Base-by-base conservation (phyloP, 2,329 filamentous ascomycete genomes). In the Phialemoniopsis sp. region DNA sequence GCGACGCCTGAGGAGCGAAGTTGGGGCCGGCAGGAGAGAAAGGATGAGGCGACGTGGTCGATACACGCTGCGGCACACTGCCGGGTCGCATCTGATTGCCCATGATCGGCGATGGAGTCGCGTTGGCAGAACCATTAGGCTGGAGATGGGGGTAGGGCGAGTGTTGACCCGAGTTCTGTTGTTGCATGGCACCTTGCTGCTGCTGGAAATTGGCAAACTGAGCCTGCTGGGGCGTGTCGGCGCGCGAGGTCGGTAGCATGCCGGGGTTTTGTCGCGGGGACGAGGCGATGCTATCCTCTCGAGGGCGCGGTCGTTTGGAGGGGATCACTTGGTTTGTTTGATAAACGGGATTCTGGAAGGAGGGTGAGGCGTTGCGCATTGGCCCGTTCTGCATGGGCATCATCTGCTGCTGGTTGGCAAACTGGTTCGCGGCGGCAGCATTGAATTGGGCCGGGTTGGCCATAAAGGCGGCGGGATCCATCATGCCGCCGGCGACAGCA, bases 21-120 rank as follows among this genome's bases (percentile, higher is more conserved):
- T 86, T 85, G 50, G 85, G 83, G 26, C 78, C 75, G 41, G 82
- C 82, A 13, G 87, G 86, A 2, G 87, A 90, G 59, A 94, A 95
- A 1, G 89, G 88, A 61, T 93, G 91, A 4, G 93, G 91, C 26
- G 93, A 97, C 32, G 89, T 85, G 34, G 91, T 96, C 48, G 89
- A 85, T 61, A 97, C 88, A 55, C 89, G 74, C 57, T 89, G 87
- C 30, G 84, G 82, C 13, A 85, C 81, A 52, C 76, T 76, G 55
- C 86, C 79, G 28, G 82, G 76, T 46, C 81, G 78, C 58, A 83
- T 70, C 54, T 94, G 90, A 57, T 85, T 89, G 45, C 80, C 80
- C 80, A 96, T 89, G 46, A 94, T 91, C 19, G 93, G 93, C 7
- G 93, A 97, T 10, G 91, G 91, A 30, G 89, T 95, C 45, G 88